Conservation (phyloP, 1,139 yeast genomes). For the Kluyveromyces sp. region DNA sequence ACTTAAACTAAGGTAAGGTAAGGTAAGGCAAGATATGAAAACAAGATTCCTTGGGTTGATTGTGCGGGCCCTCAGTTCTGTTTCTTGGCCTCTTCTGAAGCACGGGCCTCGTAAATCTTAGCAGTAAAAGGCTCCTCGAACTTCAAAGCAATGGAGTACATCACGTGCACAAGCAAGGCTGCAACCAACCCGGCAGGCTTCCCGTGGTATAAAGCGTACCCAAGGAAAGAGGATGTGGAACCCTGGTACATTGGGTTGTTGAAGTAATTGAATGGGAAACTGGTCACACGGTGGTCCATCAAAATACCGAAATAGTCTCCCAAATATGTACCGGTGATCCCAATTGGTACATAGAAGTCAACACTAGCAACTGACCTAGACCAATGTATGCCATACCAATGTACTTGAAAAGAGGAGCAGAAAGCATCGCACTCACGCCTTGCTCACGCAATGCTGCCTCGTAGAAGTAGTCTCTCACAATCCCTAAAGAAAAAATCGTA, state of each 20-base stretch:
- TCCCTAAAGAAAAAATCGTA: slow-evolving; percentile 77
- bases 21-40: neutral
- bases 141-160: slow-evolving; percentile 75
- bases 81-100: slow-evolving; percentile 32
- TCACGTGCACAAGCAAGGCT: slow-evolving; percentile 61
- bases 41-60: neutral
- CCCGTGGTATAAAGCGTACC: slow-evolving; percentile 80
- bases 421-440: slow-evolving; percentile 38
- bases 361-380: slow-evolving; percentile 71
- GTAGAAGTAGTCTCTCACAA: slow-evolving; percentile 71
- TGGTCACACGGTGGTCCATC: slow-evolving; percentile 84
- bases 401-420: slow-evolving; percentile 35
- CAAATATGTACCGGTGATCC: slow-evolving; percentile 90
- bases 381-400: slow-evolving; percentile 44
- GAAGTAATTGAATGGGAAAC: slow-evolving; percentile 85
- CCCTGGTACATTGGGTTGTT: slow-evolving; percentile 98
- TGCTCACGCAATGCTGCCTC: slow-evolving; percentile 59
- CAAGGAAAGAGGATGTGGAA: slow-evolving; percentile 79
- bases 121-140: slow-evolving; percentile 98
- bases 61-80: slow-evolving; percentile 2
- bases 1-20: neutral
- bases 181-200: slow-evolving; percentile 83
- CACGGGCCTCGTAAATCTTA: slow-evolving; percentile 67
- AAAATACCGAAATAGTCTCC: slow-evolving; percentile 97
- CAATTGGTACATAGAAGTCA: slow-evolving; percentile 83